Evolutionary conservation across 2,329 filamentous ascomycete genomes (phyloP).

Genomic region (Seiridium cupressi): DNA sequence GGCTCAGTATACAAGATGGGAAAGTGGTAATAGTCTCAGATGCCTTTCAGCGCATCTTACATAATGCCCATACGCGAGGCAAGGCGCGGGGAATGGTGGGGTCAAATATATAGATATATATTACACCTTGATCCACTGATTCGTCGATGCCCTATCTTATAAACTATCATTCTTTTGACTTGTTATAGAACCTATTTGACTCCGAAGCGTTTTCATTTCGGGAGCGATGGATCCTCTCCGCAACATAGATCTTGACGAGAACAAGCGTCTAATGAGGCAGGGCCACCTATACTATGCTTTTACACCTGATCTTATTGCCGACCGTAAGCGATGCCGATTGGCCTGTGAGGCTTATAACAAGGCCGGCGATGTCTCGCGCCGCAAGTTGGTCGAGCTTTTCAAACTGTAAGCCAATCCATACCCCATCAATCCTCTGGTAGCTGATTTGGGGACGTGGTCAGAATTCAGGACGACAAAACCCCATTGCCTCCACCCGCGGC

Average conservation of each 20-base stretch:
- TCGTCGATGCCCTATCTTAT: too few species aligned
- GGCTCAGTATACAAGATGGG: too few species aligned
- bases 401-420: constrained; percentile 53
- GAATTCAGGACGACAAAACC: constrained; percentile 59
- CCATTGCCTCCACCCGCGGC: constrained; percentile 60
- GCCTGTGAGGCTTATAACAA: constrained; percentile 66
- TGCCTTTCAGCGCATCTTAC: too few species aligned
- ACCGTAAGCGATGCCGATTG: constrained; percentile 58
- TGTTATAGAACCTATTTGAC: not conserved
- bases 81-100: too few species aligned
- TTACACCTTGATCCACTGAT: too few species aligned
- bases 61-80: too few species aligned
- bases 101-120: too few species aligned
- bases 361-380: constrained; percentile 56
- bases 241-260: constrained; percentile 41
- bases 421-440: not conserved
- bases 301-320: constrained; percentile 63
- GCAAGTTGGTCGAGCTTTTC: constrained; percentile 66
- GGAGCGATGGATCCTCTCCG: constrained; percentile 17
- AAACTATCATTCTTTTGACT: too few species aligned
- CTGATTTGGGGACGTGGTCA: constrained; percentile 28
- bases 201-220: not conserved
- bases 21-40: too few species aligned
- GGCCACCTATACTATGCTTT: constrained; percentile 77
- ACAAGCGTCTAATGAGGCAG: constrained; percentile 55